Base-by-base conservation (phyloP, 2,329 filamentous ascomycete genomes). In the Colletotrichum horii region DNA sequence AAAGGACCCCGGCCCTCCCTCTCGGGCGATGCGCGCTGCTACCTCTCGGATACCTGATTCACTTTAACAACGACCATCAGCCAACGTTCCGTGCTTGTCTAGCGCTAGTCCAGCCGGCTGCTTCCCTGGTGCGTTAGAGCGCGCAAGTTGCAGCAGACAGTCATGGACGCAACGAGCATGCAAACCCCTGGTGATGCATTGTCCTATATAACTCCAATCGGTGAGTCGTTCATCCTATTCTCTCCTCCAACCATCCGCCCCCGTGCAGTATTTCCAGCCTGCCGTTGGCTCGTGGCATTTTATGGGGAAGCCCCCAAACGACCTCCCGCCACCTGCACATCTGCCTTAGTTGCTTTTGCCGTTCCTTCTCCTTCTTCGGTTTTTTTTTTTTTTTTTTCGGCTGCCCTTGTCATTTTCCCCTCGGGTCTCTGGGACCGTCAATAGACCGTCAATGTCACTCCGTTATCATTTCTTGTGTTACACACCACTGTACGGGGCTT, bases 181-280 rank as follows among this genome's bases (percentile, higher is more conserved):
- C 87, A 85, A 82, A 86, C 84, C 85, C 86, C 85, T 85, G 86
- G 82, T 82, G 85, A 86, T 84, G 84, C 83, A 79, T 84, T 85
- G 77, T 87, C 86, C 77, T 89, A 87, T 83, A 86, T 91, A 79
- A 86, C 84, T 80, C 90, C 89, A 83, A 89, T 91, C 84, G 90
- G 90, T 91, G 84, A 88, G 89, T 79, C 75, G 79, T 79, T 79
- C 79, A 83, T 81, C 78, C 78, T 79, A 76, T 76, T 78, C 80
- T 78, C 80, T 78, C 80, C 76, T 79, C 79, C 83, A 89, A 87
- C 88, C 88, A 87, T 87, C 86, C 85, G 79, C 82, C 83, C 86
- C 85, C 86, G 89, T 89, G 86, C 86, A 79, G 77, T 81, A 82
- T 85, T 83, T 79, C 78, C 80, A 80, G 79, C 67, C 79, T 86